Evolutionary conservation across 2,329 filamentous ascomycete species (phyloP), one percentile per base, ranked within the genome.

Genomic region (Cadophora gregata): DNA sequence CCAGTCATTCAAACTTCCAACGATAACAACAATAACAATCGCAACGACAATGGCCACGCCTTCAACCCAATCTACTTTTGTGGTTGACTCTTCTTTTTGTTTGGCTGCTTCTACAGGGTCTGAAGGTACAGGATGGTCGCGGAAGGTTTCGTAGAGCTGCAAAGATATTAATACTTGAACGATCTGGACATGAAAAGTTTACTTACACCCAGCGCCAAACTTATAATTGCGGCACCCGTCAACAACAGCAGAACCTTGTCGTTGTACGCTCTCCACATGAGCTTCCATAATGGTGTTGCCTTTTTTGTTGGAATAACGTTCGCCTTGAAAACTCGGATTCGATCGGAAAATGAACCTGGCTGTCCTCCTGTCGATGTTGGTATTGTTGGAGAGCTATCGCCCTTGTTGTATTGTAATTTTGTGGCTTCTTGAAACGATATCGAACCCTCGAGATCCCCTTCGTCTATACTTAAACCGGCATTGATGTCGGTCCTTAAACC

Each of bases 241-340:
- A 93, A 81, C 5, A 93, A 80, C 61, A 93, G 90, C 62, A 93
- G 80, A 16, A 94, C 88, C 74, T 93, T 93, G 78, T 94, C 91
- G 75, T 93, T 93, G 79, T 92, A 93, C 1, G 91, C 90, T 73
- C 92, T 90, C 91, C 91, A 93, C 69, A 88, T 88, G 16, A 93
- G 80, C 74, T 88, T 83, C 69, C 90, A 81, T 60, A 93, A 88
- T 47, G 83, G 88, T 75, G 92, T 93, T 21, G 88, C 81, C 73
- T 90, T 91, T 72, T 86, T 86, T 69, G 87, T 87, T 0, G 89
- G 89, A 19, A 92, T 79, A 31, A 81, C 80, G 71, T 93, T 93
- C 67, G 87, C 85, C 63, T 86, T 87, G 75, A 87, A 94, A 9
- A 93, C 81, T 45, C 90, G 86, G 73, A 85, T 90, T 27, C 92